phyloP scores from a whole-genome alignment of 2,329 filamentous ascomycete genomes.

The Aspergillus vadensis region DNA sequence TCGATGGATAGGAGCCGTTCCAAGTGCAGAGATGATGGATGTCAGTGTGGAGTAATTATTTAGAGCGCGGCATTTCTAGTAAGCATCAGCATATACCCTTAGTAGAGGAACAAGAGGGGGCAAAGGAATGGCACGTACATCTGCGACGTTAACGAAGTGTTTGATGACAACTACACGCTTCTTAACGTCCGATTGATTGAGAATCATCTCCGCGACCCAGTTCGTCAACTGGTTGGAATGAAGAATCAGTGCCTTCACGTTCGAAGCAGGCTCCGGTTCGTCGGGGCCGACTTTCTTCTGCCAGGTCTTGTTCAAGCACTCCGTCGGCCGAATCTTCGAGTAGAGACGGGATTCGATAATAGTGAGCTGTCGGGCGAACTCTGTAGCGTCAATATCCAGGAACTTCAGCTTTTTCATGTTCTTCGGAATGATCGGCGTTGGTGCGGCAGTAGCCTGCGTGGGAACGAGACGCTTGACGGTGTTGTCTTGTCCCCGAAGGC shows the following conservation, averaged over 20 bases:
- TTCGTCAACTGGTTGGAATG: conserved; percentile 99
- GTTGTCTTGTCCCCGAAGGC: conserved; percentile 83
- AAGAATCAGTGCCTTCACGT: conserved; percentile 93
- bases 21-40: conserved; percentile 93
- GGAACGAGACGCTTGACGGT: conserved; percentile 83
- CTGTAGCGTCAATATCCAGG: conserved; percentile 89
- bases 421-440: conserved; percentile 89
- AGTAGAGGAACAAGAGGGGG: conserved; percentile 2
- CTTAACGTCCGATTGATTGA: conserved; percentile 91
- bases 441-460: conserved; percentile 79
- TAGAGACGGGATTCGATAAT: conserved; percentile 96
- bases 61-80: conserved; percentile 82
- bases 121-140: conserved; percentile 58
- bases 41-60: conserved; percentile 99
- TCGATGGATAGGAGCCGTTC: conserved; percentile 91
- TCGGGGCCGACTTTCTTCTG: conserved; percentile 83
- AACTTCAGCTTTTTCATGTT: conserved; percentile 99
- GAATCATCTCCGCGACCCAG: conserved; percentile 99
- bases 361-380: conserved; percentile 96
- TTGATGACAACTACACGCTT: conserved; percentile 97
- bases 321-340: conserved; percentile 91
- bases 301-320: conserved; percentile 98
- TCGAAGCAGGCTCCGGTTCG: conserved; percentile 77
- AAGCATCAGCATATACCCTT: conserved; percentile 15
- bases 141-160: conserved; percentile 93